These are phyloP conservation scores for Alnus glutinosa DNA, from an alignment of 306 rosid genomes.

Conservation along the genomic window DNA sequence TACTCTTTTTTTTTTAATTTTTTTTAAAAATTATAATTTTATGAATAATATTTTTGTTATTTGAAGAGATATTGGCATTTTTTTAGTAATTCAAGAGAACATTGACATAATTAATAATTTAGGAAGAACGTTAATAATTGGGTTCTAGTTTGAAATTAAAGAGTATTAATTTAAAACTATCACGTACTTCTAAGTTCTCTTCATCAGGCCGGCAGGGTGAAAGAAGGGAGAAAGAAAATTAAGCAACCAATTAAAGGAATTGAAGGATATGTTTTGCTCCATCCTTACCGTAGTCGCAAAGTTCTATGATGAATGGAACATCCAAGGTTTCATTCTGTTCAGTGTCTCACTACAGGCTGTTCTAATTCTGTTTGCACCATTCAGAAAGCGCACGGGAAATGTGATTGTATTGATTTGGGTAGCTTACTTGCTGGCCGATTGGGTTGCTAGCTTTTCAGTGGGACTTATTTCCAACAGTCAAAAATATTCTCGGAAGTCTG, in stretches of 20 bases:
- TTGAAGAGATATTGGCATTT: too few species aligned
- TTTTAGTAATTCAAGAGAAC: too few species aligned
- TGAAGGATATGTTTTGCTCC: conserved; percentile 17
- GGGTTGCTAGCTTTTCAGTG: conserved; percentile 40
- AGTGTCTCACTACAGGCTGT: conserved; percentile 37
- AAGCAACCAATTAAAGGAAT: not conserved
- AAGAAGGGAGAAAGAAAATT: not conserved
- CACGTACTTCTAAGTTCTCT: not conserved
- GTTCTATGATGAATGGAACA: conserved; percentile 47
- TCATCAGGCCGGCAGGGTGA: not conserved
- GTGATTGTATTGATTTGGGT: conserved; percentile 25
- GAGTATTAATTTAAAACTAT: not conserved
- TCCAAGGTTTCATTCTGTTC: conserved; percentile 28
- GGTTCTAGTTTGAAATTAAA: too few species aligned
- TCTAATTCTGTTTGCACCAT: conserved; percentile 35
- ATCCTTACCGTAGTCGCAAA: not conserved
- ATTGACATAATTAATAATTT: too few species aligned
- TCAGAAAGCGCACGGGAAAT: conserved; percentile 29
- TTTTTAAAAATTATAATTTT: too few species aligned
- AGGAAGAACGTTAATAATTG: too few species aligned
- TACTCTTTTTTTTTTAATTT: too few species aligned
- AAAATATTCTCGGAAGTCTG: not conserved
- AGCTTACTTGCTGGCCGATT: conserved; percentile 47
- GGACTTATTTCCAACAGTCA: conserved; percentile 43
- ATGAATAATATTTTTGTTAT: too few species aligned